Evolutionary conservation across 108 stramenopile species (phyloP).

Genomic region (Cyclotella atomus): DNA sequence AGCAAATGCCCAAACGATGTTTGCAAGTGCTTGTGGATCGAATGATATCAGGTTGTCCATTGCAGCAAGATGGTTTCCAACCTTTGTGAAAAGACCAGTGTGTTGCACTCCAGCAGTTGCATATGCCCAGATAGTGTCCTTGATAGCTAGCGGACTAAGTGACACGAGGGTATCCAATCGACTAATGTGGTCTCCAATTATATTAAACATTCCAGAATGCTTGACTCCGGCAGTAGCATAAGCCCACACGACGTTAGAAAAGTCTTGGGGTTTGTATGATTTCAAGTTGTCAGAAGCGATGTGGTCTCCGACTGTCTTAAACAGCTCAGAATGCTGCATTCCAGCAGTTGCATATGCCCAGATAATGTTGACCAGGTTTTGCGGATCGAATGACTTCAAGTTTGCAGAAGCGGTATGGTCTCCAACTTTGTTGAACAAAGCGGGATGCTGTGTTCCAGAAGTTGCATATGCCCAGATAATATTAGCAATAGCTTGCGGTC

Average conservation of each 20-base stretch:
- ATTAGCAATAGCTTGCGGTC: neutral
- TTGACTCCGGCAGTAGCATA: slow-evolving; percentile 9
- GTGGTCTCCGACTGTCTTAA: slow-evolving; percentile 1
- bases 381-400: neutral
- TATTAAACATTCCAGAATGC: slow-evolving; percentile 1
- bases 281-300: neutral
- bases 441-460: neutral
- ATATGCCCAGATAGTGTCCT: slow-evolving; percentile 1
- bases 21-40: neutral
- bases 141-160: slow-evolving; percentile 14
- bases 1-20: slow-evolving; percentile 14
- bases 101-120: neutral
- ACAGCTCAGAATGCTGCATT: neutral
- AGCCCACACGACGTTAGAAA: slow-evolving; percentile 24
- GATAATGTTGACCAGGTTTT: slow-evolving; percentile 1
- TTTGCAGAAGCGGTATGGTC: neutral
- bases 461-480: slow-evolving; percentile 1
- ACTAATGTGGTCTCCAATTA: slow-evolving; percentile 8
- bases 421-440: neutral
- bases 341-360: slow-evolving; percentile 22
- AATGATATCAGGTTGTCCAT: neutral
- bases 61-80: neutral
- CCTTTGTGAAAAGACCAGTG: neutral
- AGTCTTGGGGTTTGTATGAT: slow-evolving; percentile 6
- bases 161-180: neutral